phyloP scores from a whole-genome alignment of 73 alveolate species.

The Tetrahymena thermophila region DNA sequence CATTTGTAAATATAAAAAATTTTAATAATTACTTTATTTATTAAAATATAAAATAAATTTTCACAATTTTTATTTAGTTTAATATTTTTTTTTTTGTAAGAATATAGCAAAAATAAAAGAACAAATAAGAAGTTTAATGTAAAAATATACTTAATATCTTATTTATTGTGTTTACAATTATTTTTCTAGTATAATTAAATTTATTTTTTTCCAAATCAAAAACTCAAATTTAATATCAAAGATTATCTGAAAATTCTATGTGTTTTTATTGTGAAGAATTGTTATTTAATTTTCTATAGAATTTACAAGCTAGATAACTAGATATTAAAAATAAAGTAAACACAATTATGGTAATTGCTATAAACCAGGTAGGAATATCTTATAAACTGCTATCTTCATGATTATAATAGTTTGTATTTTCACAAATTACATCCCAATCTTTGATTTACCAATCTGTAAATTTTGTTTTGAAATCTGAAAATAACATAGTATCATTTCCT shows the following conservation, averaged over 20 bases:
- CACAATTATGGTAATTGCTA: not conserved
- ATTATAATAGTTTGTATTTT: not conserved
- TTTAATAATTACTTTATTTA: too few species aligned
- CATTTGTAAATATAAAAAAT: too few species aligned
- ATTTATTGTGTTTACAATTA: too few species aligned
- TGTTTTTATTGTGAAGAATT: not conserved
- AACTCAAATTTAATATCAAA: not conserved
- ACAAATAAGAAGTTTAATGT: too few species aligned
- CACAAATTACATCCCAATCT: not conserved
- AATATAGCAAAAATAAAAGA: too few species aligned
- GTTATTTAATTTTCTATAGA: not conserved
- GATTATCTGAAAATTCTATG: not conserved
- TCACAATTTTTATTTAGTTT: too few species aligned
- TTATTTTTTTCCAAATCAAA: too few species aligned
- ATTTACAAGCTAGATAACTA: not conserved
- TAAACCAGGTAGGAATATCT: not conserved
- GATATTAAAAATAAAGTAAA: not conserved
- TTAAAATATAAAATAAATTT: too few species aligned
- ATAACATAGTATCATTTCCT: not conserved
- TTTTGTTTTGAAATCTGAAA: not conserved
- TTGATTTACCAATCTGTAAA: not conserved
- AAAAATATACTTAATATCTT: too few species aligned
- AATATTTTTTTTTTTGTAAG: too few species aligned
- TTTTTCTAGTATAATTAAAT: too few species aligned
- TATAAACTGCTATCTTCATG: not conserved